Conservation (phyloP, 2,329 filamentous ascomycete genomes). For the Onygenales sp. region DNA sequence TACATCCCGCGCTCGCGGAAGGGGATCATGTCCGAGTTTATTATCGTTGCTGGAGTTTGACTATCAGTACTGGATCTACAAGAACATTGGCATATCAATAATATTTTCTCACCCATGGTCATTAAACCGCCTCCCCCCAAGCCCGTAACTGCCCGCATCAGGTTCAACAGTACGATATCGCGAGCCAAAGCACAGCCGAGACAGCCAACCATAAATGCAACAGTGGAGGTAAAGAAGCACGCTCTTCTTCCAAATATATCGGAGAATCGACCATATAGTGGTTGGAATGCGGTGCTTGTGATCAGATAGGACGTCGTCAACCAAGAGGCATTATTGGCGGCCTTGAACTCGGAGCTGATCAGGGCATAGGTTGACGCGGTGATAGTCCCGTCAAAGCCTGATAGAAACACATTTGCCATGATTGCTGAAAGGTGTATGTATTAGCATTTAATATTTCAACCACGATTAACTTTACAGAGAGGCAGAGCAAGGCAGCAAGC, state of each 20-base stretch:
- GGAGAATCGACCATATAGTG: constrained; percentile 61
- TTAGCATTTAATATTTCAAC: neutral
- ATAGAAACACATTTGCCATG: constrained; percentile 56
- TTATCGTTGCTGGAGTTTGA: constrained; percentile 44
- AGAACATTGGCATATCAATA: too few species aligned
- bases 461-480: too few species aligned
- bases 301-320: constrained; percentile 57
- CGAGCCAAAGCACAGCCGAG: constrained; percentile 59
- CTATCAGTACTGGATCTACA: too few species aligned
- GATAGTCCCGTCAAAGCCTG: constrained; percentile 41
- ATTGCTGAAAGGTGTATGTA: constrained; percentile 34
- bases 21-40: constrained; percentile 64
- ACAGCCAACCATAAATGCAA: constrained; percentile 56
- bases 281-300: constrained; percentile 58
- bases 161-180: constrained; percentile 60
- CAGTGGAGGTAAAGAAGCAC: constrained; percentile 55
- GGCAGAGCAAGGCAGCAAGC: neutral
- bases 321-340: constrained; percentile 36
- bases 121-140: constrained; percentile 64
- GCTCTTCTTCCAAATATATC: constrained; percentile 55
- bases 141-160: constrained; percentile 61
- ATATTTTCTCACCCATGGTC: constrained; percentile 42
- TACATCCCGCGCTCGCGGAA: constrained; percentile 65
- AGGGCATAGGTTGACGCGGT: constrained; percentile 36
- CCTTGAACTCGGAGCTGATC: constrained; percentile 40